These are phyloP conservation scores for Petasospora rhodanensis DNA, from an alignment of 1,139 yeast genomes.

Conservation along the genomic window DNA sequence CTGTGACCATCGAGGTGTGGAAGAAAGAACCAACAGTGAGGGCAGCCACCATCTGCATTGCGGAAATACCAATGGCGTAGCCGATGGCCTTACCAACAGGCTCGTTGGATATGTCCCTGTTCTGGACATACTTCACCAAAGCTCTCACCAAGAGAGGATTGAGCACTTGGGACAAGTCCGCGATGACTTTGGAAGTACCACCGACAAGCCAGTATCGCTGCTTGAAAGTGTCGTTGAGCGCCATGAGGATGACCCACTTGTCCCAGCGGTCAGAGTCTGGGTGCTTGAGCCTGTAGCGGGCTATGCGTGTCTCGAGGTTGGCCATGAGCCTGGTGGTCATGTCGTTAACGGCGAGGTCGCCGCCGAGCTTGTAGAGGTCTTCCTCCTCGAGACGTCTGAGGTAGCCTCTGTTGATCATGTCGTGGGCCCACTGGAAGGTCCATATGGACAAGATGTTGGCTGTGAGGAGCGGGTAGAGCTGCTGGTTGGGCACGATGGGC, in stretches of 20 bases:
- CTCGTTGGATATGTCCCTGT: constrained; percentile 5
- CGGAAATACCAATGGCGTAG: constrained; percentile 44
- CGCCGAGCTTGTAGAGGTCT: constrained; percentile 36
- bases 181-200: constrained; percentile 33
- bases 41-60: constrained; percentile 38
- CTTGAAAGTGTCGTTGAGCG: constrained; percentile 47
- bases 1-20: constrained; percentile 51
- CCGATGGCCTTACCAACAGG: constrained; percentile 30
- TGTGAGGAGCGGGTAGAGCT: constrained; percentile 29
- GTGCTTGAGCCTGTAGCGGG: constrained; percentile 25
- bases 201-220: constrained; percentile 38
- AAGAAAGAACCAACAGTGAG: constrained; percentile 48
- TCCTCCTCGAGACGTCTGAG: constrained; percentile 38
- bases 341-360: constrained; percentile 32
- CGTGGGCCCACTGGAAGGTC: constrained; percentile 39
- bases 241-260: constrained; percentile 31
- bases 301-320: constrained; percentile 22
- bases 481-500: constrained; percentile 29
- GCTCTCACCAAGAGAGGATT: constrained; percentile 40
- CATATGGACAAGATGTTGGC: constrained; percentile 33
- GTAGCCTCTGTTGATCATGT: constrained; percentile 40
- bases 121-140: constrained; percentile 39
- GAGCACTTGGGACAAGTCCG: constrained; percentile 40
- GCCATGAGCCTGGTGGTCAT: constrained; percentile 24
- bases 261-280: constrained; percentile 26